Conservation (phyloP, 768 basidiomycete genomes). For the Termitomyces sp. region DNA sequence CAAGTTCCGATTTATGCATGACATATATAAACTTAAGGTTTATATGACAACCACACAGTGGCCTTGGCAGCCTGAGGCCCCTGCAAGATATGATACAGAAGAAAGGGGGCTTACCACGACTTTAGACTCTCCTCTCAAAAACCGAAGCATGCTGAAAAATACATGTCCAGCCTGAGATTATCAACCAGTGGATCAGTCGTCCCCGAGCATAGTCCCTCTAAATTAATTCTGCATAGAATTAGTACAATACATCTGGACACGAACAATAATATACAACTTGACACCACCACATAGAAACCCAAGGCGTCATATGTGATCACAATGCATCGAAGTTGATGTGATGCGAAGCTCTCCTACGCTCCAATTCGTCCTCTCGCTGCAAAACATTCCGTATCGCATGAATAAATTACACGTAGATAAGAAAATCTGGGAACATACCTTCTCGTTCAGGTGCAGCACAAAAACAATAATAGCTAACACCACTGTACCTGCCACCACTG, state of each 20-base stretch:
- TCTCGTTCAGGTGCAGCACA: slow-evolving; percentile 87
- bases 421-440: slow-evolving; percentile 50
- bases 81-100: too few species aligned
- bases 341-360: slow-evolving; percentile 84
- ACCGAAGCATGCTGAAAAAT: too few species aligned
- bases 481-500: slow-evolving; percentile 69
- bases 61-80: too few species aligned
- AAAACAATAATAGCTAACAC: slow-evolving; percentile 81
- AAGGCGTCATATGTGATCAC: slow-evolving; percentile 30
- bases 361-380: slow-evolving; percentile 91
- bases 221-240: slow-evolving; percentile 2
- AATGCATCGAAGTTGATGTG: slow-evolving; percentile 97
- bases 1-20: too few species aligned
- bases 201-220: not conserved
- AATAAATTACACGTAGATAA: slow-evolving; percentile 7
- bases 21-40: too few species aligned
- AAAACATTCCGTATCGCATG: not conserved
- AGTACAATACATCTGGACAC: slow-evolving; percentile 11
- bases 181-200: too few species aligned
- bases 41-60: too few species aligned
- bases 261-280: slow-evolving; percentile 12
- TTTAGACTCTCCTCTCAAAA: too few species aligned
- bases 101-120: too few species aligned
- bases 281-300: too few species aligned
- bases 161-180: too few species aligned